These are phyloP conservation scores for Darksidea phi DNA, from an alignment of 495 filamentous ascomycete species.

Conservation along the genomic window DNA sequence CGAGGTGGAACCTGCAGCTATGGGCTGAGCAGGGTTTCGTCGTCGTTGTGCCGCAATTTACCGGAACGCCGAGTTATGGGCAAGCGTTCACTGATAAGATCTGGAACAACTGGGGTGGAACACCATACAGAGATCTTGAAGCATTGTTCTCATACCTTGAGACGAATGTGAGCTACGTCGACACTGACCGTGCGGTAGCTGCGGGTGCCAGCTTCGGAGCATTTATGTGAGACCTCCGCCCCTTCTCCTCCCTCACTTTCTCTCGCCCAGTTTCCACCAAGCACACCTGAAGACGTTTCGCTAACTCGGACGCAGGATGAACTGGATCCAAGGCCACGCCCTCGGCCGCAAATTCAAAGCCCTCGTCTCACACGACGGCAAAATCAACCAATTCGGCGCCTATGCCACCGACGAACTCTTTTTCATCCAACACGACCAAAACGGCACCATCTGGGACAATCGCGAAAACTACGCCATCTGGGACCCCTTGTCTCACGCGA, in stretches of 20 bases:
- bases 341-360: slow-evolving; percentile 57
- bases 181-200: slow-evolving; percentile 51
- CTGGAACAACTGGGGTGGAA: slow-evolving; percentile 53
- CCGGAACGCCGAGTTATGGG: slow-evolving; percentile 53
- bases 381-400: slow-evolving; percentile 48
- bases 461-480: slow-evolving; percentile 49
- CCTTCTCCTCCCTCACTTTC: neutral
- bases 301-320: slow-evolving; percentile 45
- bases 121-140: slow-evolving; percentile 55
- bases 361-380: slow-evolving; percentile 49
- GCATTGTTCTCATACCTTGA: slow-evolving; percentile 51
- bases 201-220: slow-evolving; percentile 51
- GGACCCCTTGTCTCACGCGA: slow-evolving; percentile 44
- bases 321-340: slow-evolving; percentile 58
- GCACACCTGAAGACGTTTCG: neutral
- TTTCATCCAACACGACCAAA: slow-evolving; percentile 44
- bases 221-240: slow-evolving; percentile 46
- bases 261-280: too few species aligned
- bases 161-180: slow-evolving; percentile 50
- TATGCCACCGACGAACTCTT: slow-evolving; percentile 54
- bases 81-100: slow-evolving; percentile 51
- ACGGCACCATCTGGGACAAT: slow-evolving; percentile 51
- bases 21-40: slow-evolving; percentile 57
- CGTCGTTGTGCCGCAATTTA: slow-evolving; percentile 54
- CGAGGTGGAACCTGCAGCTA: slow-evolving; percentile 53